phyloP scores from a whole-genome alignment of 208 protist species.

The Phytomonas sp. region DNA sequence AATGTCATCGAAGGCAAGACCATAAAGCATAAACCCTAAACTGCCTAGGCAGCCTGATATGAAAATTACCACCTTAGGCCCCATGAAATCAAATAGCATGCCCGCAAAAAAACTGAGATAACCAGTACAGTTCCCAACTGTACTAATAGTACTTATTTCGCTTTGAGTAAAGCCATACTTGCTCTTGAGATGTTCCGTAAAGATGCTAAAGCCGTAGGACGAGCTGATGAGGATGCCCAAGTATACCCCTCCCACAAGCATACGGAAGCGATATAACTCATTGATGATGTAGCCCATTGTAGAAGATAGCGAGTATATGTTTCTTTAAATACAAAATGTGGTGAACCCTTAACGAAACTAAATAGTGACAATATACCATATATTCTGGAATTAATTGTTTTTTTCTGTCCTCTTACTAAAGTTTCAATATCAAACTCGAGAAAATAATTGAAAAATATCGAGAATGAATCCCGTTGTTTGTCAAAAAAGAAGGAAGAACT shows the following conservation, averaged over 20 bases:
- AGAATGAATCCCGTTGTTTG: neutral
- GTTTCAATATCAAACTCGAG: conserved; percentile 2
- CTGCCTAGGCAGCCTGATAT: conserved; percentile 32
- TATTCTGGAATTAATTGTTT: neutral
- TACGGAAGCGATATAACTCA: conserved; percentile 60
- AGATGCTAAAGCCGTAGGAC: conserved; percentile 71
- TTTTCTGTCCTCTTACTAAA: neutral
- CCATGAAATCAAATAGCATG: conserved; percentile 64
- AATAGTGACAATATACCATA: neutral
- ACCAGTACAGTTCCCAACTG: conserved; percentile 52
- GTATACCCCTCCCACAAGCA: conserved; percentile 65
- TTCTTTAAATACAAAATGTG: neutral
- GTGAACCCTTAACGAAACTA: neutral
- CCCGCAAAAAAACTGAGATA: conserved; percentile 59
- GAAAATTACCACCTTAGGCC: conserved; percentile 40
- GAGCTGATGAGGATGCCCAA: conserved; percentile 56
- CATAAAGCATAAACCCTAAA: conserved; percentile 56
- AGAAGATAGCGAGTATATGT: neutral
- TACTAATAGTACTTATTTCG: conserved; percentile 81
- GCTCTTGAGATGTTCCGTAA: conserved; percentile 38
- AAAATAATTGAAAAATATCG: neutral
- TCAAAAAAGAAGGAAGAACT: conserved; percentile 13
- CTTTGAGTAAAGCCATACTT: conserved; percentile 52
- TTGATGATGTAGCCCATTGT: conserved; percentile 41
- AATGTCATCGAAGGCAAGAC: conserved; percentile 47